Conservation (phyloP, 2,329 filamentous ascomycete genomes). For the Knufia fluminis region DNA sequence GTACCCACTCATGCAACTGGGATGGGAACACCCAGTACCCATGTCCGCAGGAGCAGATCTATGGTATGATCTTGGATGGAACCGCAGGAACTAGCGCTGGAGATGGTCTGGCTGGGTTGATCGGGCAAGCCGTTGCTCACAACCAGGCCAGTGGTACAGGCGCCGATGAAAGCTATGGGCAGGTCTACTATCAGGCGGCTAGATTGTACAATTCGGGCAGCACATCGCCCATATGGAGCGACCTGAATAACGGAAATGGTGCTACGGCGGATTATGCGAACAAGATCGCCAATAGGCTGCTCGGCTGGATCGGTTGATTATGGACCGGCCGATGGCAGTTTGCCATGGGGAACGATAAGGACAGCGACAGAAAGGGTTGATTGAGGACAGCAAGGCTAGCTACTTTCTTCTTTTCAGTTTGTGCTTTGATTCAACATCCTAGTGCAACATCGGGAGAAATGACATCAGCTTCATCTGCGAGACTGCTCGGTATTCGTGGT, state of each 20-base stretch:
- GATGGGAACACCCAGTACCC: conserved; percentile 6
- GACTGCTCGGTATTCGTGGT: too few species aligned
- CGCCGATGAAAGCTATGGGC: background rate
- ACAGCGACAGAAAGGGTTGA: too few species aligned
- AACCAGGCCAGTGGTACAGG: conserved; percentile 9
- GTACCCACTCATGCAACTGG: conserved; percentile 12
- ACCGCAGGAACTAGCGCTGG: conserved; percentile 10
- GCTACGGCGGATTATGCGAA: conserved; percentile 20
- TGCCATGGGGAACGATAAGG: too few species aligned
- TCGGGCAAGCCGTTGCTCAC: conserved; percentile 9
- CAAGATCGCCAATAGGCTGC: conserved; percentile 23
- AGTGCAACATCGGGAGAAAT: too few species aligned
- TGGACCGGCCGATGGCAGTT: too few species aligned
- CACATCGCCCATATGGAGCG: conserved; percentile 9
- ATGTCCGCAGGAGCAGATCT: conserved; percentile 14
- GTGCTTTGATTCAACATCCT: too few species aligned
- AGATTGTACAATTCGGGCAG: conserved; percentile 20
- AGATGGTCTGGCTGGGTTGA: conserved; percentile 4
- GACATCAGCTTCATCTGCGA: too few species aligned
- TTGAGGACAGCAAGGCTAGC: too few species aligned
- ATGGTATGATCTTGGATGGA: conserved; percentile 19
- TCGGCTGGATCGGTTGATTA: conserved; percentile 11
- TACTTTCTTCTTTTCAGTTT: too few species aligned
- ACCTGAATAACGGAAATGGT: conserved; percentile 13
- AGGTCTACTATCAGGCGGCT: conserved; percentile 16